Conservation (phyloP, 768 basidiomycete species). For the Hemileccinum rubropunctum region DNA sequence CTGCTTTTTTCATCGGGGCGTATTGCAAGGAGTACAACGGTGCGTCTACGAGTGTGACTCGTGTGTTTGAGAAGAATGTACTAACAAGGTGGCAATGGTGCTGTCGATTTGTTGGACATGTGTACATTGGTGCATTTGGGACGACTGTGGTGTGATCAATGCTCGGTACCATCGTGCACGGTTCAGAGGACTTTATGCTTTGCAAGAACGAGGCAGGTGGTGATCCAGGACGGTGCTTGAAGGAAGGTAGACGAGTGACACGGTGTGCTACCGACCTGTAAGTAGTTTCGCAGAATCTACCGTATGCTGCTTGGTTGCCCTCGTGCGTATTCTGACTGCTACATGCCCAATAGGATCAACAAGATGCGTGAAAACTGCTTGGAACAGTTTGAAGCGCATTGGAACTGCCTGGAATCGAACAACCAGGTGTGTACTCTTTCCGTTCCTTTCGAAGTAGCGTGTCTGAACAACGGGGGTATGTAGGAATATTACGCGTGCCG, state of each 20-base stretch:
- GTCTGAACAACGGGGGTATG: not conserved
- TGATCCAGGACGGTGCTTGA: slow-evolving; percentile 89
- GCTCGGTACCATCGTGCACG: not conserved
- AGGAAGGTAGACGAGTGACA: slow-evolving; percentile 94
- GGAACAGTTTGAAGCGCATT: slow-evolving; percentile 85
- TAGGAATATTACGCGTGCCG: slow-evolving; percentile 91
- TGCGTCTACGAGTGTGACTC: slow-evolving; percentile 38
- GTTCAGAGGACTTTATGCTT: slow-evolving; percentile 90
- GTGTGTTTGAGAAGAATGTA: not conserved
- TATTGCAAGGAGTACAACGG: slow-evolving; percentile 97
- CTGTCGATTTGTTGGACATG: not conserved
- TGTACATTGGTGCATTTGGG: not conserved
- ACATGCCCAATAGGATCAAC: slow-evolving; percentile 55
- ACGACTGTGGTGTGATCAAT: not conserved
- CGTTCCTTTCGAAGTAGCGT: not conserved
- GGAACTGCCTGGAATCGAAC: slow-evolving; percentile 90
- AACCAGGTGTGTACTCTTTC: slow-evolving; percentile 75
- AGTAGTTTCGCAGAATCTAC: slow-evolving; percentile 31
- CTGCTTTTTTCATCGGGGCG: slow-evolving; percentile 95
- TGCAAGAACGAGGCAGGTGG: slow-evolving; percentile 87
- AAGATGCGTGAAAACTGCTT: slow-evolving; percentile 94
- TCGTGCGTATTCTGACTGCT: not conserved
- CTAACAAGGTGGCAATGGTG: slow-evolving; percentile 8
- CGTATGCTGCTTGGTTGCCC: not conserved
- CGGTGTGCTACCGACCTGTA: slow-evolving; percentile 93